Evolutionary conservation across 2,329 filamentous ascomycete species (phyloP).

Genomic region (Zymoseptoria passerinii): DNA sequence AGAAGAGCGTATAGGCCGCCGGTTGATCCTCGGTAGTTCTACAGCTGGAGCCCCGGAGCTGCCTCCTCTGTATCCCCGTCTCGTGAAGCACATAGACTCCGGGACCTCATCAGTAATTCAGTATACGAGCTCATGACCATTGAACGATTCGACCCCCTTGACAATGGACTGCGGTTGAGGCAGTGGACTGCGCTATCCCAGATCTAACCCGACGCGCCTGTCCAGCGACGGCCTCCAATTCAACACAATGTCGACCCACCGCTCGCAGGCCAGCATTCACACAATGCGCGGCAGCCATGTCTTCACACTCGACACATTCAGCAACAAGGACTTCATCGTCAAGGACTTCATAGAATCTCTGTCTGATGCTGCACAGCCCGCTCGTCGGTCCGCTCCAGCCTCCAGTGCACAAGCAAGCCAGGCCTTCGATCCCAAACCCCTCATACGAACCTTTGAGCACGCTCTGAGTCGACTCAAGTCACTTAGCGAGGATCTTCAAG

Average conservation of each 20-base stretch:
- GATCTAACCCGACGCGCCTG: not conserved
- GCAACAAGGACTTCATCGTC: conserved; percentile 76
- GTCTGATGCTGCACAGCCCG: conserved; percentile 73
- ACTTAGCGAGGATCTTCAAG: conserved; percentile 75
- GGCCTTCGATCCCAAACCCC: conserved; percentile 84
- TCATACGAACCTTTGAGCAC: conserved; percentile 89
- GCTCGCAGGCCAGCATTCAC: conserved; percentile 25
- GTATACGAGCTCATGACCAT: not conserved
- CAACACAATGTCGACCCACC: conserved; percentile 21
- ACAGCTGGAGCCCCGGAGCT: too few species aligned
- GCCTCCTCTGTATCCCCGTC: too few species aligned
- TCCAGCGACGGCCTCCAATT: not conserved
- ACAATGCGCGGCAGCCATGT: conserved; percentile 31
- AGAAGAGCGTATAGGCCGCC: too few species aligned
- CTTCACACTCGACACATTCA: conserved; percentile 74
- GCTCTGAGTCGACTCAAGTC: conserved; percentile 60
- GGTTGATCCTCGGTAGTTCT: too few species aligned
- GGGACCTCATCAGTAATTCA: too few species aligned
- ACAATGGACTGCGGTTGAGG: not conserved
- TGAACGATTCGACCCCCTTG: not conserved
- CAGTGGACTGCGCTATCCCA: not conserved
- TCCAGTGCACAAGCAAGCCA: conserved; percentile 26
- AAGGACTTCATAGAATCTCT: conserved; percentile 94
- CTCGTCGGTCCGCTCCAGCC: conserved; percentile 62
- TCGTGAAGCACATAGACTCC: too few species aligned